Evolutionary conservation across 768 basidiomycete genomes (phyloP), one percentile per base, ranked within the genome.

Genomic region (Leucogyrophana mollusca): DNA sequence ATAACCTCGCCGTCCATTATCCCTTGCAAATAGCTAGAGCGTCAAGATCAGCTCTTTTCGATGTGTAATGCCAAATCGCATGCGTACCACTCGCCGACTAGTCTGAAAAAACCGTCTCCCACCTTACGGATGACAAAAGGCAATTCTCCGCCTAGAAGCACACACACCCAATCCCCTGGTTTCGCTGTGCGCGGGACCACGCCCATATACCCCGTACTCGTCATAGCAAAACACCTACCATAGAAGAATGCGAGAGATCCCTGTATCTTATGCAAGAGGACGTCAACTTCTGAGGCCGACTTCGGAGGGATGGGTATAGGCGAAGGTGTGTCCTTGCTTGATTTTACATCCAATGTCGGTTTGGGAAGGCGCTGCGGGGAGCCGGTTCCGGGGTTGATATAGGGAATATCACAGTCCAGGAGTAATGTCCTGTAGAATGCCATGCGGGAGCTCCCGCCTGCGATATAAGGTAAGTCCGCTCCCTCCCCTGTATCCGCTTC

Each of bases 1-100:
- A 40, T 40, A 10, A 40, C 16, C 40, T 40, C 40, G 21, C 40
- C 40, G 40, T 40, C 40, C 40, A 40, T 40, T 18, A 40, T 40
- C 10, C 40, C 40, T 9, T 40, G 40, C 16, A 40, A 40, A 23
- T 20, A 40, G 16, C 40, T 40, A 40, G 9, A 25, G 14, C n/a
- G n/a, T n/a, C n/a, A n/a, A 40, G 16, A 22, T 21, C 40, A 40
- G 17, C 9, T 18, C 17, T 22, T 40, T 21, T 22, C 23, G 5
- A 9, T 18, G 9, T 22, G 40, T 25, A 16, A 40, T 40, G 16
- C 10, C 18, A 6, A 40, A 21, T 23, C 23, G 8, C n/a, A n/a
- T n/a, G n/a, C 40, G 40, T 40, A 40, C 40, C 40, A 40, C 20
- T 40, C 40, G 6, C 40, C 40, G 9, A 40, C 16, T 8, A 40